Evolutionary conservation across 331 rosid genomes (phyloP), one percentile per base, ranked within the genome.

Genomic region (Quercus lobata): DNA sequence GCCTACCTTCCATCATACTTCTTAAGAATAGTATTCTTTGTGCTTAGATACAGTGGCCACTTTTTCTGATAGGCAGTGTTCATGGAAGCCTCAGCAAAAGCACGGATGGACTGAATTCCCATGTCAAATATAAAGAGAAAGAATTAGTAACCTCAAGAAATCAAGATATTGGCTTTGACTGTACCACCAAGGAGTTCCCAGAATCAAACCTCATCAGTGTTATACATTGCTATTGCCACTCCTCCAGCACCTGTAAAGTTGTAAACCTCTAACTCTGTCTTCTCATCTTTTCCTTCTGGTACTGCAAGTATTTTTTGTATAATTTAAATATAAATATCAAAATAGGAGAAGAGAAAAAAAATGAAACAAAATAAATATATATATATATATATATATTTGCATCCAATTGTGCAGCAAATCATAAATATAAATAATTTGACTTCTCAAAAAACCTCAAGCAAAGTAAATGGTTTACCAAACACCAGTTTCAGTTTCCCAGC

Each of bases 1-100:
- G 76, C 84, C 76, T 85, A 95, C 99, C 99, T 95, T 85, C 99
- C 99, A 80, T 95, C 99, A 52, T 95, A 95, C 79, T 95, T 95
- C 99, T 95, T 95, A 69, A 95, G 96, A 80, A 95, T 93, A 53
- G 99, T 95, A 74, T 95, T 95, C 84, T 95, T 95, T 74, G 99
- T 95, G 89, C 99, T 95, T 62, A 95, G 99, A 85, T 96, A 96
- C 25, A 96, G 93, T 46, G 99, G 99, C 99, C 99, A 96, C 78
- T 96, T 91, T 80, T 96, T 96, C 89, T 93, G 86, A 68, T 73
- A 85, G 85, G 99, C 99, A 76, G 89, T 85, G 81, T 87, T 73
- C 99, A 96, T 89, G 55, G 99, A 96, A 62, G 99, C 92, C 24
- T 90, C 97, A 29, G 96, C 99, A 88, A 95, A 95, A 69, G 90